Evolutionary conservation across 1,139 yeast species (phyloP).

Genomic region (Sugiyamaella novakii): DNA sequence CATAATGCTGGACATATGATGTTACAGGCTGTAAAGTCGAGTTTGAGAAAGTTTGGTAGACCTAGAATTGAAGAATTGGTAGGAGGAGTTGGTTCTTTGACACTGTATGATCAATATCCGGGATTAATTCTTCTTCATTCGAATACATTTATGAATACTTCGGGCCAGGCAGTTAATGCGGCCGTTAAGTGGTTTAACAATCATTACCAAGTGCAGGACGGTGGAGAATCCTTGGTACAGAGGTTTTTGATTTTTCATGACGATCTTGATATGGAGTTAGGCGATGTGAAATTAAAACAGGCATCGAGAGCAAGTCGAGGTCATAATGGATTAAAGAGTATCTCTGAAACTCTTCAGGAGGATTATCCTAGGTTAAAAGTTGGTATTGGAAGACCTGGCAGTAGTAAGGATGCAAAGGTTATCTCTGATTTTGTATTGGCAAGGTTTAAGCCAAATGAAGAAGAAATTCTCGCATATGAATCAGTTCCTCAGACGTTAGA

Average conservation of each 20-base stretch:
- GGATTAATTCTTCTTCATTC: constrained; percentile 52
- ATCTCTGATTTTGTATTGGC: constrained; percentile 66
- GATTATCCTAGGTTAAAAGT: constrained; percentile 59
- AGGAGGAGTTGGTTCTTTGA: constrained; percentile 25
- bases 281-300: constrained; percentile 60
- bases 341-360: constrained; percentile 47
- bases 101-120: constrained; percentile 35
- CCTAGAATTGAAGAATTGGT: constrained; percentile 17
- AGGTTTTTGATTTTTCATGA: constrained; percentile 68
- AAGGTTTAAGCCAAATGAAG: constrained; percentile 44
- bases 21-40: constrained; percentile 33
- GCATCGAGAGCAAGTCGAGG: constrained; percentile 67
- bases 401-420: constrained; percentile 43
- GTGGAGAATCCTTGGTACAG: constrained; percentile 36
- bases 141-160: constrained; percentile 65
- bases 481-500: constrained; percentile 19
- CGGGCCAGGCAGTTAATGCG: constrained; percentile 50
- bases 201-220: constrained; percentile 8
- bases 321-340: constrained; percentile 74
- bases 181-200: constrained; percentile 48
- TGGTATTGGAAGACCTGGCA: constrained; percentile 70
- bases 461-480: constrained; percentile 15
- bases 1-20: constrained; percentile 77
- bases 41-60: constrained; percentile 24
- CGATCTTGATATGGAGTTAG: constrained; percentile 66